Conservation (phyloP, 352 stramenopile species). For the Phytopythium kandeliae region DNA sequence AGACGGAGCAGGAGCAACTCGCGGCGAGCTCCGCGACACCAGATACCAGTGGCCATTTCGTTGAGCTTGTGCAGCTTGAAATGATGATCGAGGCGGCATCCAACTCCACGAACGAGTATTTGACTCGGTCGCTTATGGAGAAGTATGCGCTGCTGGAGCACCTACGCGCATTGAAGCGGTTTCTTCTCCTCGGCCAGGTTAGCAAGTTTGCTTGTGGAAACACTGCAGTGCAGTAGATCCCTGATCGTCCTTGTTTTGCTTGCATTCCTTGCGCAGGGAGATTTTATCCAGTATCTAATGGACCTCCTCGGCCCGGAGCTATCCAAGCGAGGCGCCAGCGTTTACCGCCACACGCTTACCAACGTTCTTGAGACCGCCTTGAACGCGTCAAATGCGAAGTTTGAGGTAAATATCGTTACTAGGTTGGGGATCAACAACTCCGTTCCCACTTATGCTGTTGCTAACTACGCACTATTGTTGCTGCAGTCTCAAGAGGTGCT, state of each 20-base stretch:
- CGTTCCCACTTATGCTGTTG: too few species aligned
- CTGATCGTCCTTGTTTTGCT: too few species aligned
- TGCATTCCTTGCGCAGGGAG: conserved; percentile 48
- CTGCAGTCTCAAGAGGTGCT: conserved; percentile 87
- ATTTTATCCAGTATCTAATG: conserved; percentile 97
- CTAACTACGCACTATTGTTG: too few species aligned
- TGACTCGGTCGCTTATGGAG: conserved; percentile 91
- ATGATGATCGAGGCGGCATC: conserved; percentile 77
- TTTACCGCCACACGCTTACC: conserved; percentile 95
- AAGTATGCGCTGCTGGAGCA: conserved; percentile 94
- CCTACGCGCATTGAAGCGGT: conserved; percentile 95
- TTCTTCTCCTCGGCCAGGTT: conserved; percentile 96
- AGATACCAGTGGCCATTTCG: conserved; percentile 64
- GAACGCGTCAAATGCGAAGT: conserved; percentile 94
- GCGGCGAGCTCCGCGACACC: conserved; percentile 25
- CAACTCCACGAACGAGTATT: conserved; percentile 79
- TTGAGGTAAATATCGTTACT: conserved; percentile 87
- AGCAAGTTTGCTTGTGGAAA: background rate
- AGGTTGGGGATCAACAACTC: too few species aligned
- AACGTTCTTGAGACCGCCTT: conserved; percentile 93
- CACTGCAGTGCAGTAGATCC: too few species aligned
- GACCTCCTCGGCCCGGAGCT: conserved; percentile 89
- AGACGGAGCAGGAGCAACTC: conserved; percentile 30
- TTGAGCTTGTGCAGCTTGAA: conserved; percentile 63
- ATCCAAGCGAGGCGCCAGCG: conserved; percentile 82